Conservation (phyloP, 176 grass and related monocot species). For the Eragrostis nindensis region DNA sequence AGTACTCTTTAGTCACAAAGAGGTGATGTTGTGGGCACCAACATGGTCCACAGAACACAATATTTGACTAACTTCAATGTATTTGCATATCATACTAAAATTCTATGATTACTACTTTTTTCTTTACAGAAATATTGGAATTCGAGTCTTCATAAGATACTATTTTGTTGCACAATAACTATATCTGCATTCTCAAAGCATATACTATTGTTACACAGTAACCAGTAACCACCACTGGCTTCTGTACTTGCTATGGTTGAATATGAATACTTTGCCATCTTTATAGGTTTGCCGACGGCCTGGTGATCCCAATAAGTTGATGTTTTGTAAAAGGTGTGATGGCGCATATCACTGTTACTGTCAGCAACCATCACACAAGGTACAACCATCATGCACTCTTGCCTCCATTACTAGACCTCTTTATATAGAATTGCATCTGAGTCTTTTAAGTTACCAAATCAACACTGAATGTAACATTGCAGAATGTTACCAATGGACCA, state of each 20-base stretch:
- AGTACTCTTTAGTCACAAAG: no score
- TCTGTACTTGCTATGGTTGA: slow-evolving; percentile 24
- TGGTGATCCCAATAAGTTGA: slow-evolving; percentile 97
- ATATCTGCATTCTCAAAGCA: neutral
- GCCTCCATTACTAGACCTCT: neutral
- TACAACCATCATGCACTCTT: slow-evolving; percentile 23
- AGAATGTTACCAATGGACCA: slow-evolving; percentile 95
- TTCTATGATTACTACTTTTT: neutral
- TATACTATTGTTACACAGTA: neutral
- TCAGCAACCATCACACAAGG: slow-evolving; percentile 99
- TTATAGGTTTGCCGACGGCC: slow-evolving; percentile 84
- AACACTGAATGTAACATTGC: slow-evolving; percentile 34
- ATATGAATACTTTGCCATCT: slow-evolving; percentile 37
- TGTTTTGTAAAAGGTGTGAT: slow-evolving; percentile 99
- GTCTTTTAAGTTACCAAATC: slow-evolving; percentile 16
- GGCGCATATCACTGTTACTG: slow-evolving; percentile 97
- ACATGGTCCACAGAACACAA: no score
- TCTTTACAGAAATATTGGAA: neutral
- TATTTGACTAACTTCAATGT: no score
- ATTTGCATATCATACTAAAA: no score
- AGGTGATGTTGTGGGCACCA: no score
- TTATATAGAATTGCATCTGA: slow-evolving; percentile 14
- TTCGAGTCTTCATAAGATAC: neutral
- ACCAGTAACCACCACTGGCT: slow-evolving; percentile 5
- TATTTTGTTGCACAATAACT: neutral